Evolutionary conservation across 495 filamentous ascomycete genomes (phyloP), one percentile per base, ranked within the genome.

Genomic region (Neurospora sp.): DNA sequence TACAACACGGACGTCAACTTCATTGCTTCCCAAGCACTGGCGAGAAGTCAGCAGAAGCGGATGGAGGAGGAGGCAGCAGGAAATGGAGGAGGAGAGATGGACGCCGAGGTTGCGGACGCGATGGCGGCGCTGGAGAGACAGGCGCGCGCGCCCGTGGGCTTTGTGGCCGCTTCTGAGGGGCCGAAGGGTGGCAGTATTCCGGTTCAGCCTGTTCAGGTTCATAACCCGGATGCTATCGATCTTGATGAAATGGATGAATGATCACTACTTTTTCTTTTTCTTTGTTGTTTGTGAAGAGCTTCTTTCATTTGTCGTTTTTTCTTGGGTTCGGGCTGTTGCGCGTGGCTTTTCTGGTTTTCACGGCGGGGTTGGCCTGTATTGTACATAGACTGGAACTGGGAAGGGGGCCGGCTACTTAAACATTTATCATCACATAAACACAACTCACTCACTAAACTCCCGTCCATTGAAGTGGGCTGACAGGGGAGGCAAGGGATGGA

Each of bases 1-100:
- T 98, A 94, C 84, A 97, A 97, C 76, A 99, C 96, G 40, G 96
- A 99, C 80, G 95, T 99, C 85, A 97, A 93, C 79, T 98, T 97
- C 78, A 98, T 99, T 80, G 96, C 96, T 3, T 96, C 93, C 4
- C 96, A 99, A 80, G 96, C 96, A 3, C 85, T 98, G 72, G 94
- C 94, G 5, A 87, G 94, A 71, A 90, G 89, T 69, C 93, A 97
- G 80, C 84, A 87, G 75, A 77, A 81, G 27, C 81, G 85, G 46
- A 86, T 87, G 18, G 71, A 80, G 72, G 83, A 84, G 40, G 82
- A 78, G 37, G 68, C 73, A 37, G 20, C 48, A 70, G 39, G 71
- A 69, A 40, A 37, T 9, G 59, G 22, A 20, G 59, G 38, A n/a
- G 74, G 69, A 27, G 84, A 86, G 37, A 84, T 83, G 22, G 85